A percentile compares a stretch with the other conserved stretches of the same genome.
Conservation (phyloP, 306 rosid species). For the Neltuma alba region DNA sequence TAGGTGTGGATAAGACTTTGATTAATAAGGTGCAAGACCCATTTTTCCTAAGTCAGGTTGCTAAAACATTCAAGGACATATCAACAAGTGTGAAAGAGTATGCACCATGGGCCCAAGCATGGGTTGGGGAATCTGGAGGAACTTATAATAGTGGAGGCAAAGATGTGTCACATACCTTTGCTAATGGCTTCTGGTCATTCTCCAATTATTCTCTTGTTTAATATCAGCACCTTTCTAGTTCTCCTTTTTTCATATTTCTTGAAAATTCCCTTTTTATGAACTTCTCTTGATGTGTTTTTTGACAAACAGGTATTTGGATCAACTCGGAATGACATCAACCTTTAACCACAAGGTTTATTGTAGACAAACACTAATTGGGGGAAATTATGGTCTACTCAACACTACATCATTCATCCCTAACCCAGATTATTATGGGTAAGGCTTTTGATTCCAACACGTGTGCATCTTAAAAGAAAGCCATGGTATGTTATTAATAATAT, state of each 20-base stretch:
- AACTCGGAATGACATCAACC: conserved; percentile 63
- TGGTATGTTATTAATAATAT: too few species aligned
- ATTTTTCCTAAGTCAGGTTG: conserved; percentile 40
- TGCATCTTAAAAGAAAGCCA: too few species aligned
- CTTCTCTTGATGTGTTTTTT: background rate
- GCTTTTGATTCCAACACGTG: background rate
- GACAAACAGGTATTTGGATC: conserved; percentile 59
- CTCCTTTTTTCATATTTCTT: background rate
- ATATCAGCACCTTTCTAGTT: background rate
- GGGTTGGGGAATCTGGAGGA: too few species aligned
- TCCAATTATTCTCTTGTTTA: background rate
- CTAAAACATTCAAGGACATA: conserved; percentile 47
- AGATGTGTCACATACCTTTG: conserved; percentile 62
- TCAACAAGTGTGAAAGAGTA: too few species aligned
- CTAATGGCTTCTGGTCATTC: conserved; percentile 59
- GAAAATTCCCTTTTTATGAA: background rate
- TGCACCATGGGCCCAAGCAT: too few species aligned
- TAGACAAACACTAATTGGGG: conserved; percentile 66
- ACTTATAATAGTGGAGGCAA: conserved; percentile 76
- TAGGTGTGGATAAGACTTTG: conserved; percentile 39
- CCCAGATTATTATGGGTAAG: conserved; percentile 63
- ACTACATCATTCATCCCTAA: conserved; percentile 64
- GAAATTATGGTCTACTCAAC: conserved; percentile 64
- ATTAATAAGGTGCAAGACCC: conserved; percentile 58
- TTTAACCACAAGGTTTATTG: conserved; percentile 61